phyloP scores from a whole-genome alignment of 768 basidiomycete genomes.

The Phlebiopsis flavidoalba region DNA sequence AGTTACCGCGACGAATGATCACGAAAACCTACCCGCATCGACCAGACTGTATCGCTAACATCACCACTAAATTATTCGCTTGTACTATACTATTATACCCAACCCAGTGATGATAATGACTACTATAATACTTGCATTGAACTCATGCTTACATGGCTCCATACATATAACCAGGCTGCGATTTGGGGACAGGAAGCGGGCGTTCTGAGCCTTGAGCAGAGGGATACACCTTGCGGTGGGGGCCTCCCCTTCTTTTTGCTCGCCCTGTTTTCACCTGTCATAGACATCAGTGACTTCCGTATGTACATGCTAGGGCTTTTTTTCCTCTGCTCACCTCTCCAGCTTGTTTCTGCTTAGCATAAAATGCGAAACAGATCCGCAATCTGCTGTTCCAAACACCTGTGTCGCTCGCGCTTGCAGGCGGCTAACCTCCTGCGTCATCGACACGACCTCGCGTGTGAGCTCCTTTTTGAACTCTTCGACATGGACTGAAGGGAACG shows the following conservation, averaged over 20 bases:
- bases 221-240: neutral
- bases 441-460: constrained; percentile 63
- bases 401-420: constrained; percentile 64
- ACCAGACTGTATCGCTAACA: neutral
- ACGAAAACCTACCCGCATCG: neutral
- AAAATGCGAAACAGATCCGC: constrained; percentile 69
- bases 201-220: neutral
- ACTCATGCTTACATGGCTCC: neutral
- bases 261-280: neutral
- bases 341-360: constrained; percentile 57
- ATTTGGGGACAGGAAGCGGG: neutral
- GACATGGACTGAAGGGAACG: constrained; percentile 56
- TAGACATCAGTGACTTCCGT: neutral
- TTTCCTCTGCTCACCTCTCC: constrained; percentile 3
- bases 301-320: neutral
- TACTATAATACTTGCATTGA: neutral
- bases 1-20: constrained; percentile 6
- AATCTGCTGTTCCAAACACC: constrained; percentile 61
- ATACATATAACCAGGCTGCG: neutral
- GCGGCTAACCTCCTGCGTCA: constrained; percentile 69
- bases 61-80: neutral
- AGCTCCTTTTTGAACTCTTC: constrained; percentile 85
- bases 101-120: neutral
- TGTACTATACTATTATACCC: neutral
- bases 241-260: neutral